Base-by-base conservation (phyloP, 2,329 filamentous ascomycete species). In the Pseudopyrenochaeta lycopersici region DNA sequence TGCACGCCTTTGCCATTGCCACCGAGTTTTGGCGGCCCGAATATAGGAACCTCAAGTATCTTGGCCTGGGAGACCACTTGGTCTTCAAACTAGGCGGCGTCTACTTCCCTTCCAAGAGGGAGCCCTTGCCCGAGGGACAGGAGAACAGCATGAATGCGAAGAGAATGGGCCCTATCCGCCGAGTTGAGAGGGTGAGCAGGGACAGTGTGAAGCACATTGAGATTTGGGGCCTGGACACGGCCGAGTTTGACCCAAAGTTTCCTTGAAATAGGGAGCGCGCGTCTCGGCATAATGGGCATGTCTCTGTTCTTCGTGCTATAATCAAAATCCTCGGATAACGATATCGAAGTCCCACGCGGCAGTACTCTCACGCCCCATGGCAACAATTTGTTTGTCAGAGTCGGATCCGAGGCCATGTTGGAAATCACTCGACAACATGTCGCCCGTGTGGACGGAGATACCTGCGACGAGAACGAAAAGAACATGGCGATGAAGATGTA, bases 141-240 rank as follows among this genome's bases (percentile, higher is more conserved):
- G 60, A 68, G 2, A 72, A 69, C 27, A 64, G 53, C 12, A 33
- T 74, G 15, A 69, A 66, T 44, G 70, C 64, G 15, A 65, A 47
- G 51, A 60, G 59, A 36, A 52, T 63, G 12, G 71, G 73, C 3
- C 71, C 72, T 1, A 53, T 67, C 7, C 54, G 73, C 35, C 65
- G 66, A 15, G 60, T 81, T 5, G 67, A 66, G 27, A 35, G 64
- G 39, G 66, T 75, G 1, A 62, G 58, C n/a, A 52, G 60, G 50
- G 73, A 75, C 4, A 76, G 72, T 35, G 77, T 80, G 1, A 67
- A 72, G 41, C 62, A 77, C 53, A 66, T 78, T 21, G 78, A 80
- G 49, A 79, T 82, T 39, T 82, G 78, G 77, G 71, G 74, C 1
- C 57, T 80, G 70, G 80, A 82, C 56, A 64, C 62, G 9, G 60